Conservation (phyloP, 192 early-diverging fungal species). For the Coemansia aciculifera region DNA sequence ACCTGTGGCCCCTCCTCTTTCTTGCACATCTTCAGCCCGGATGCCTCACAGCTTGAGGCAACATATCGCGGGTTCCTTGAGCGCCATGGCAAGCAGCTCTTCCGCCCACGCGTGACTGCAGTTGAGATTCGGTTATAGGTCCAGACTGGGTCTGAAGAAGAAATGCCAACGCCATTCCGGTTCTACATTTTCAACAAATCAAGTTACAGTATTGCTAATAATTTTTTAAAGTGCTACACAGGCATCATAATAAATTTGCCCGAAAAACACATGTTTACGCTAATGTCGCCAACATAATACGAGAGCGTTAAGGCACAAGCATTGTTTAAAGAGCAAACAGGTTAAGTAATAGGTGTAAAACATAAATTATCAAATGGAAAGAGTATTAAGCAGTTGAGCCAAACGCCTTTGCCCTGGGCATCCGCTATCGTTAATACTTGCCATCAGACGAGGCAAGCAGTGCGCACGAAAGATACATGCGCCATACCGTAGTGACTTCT, state of each 20-base stretch:
- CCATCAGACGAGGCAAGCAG: constrained; percentile 34
- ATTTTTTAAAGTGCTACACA: no score
- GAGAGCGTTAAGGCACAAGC: not conserved
- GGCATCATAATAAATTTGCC: no score
- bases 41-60: constrained; percentile 77
- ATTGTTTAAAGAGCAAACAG: not conserved
- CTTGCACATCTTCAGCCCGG: constrained; percentile 93
- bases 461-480: constrained; percentile 55
- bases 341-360: not conserved
- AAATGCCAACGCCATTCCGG: constrained; percentile 76
- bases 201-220: no score
- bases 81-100: constrained; percentile 92
- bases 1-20: constrained; percentile 79
- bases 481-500: constrained; percentile 48
- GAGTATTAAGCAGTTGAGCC: not conserved
- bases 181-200: constrained; percentile 82
- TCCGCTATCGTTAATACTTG: constrained; percentile 13
- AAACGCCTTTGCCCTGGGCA: not conserved
- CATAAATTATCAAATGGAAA: not conserved
- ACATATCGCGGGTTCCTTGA: constrained; percentile 88
- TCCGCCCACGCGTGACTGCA: constrained; percentile 90
- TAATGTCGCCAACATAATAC: not conserved
- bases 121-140: constrained; percentile 96
- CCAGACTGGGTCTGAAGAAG: constrained; percentile 64
- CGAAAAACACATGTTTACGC: not conserved